Conservation (phyloP, 139 green algal genomes). For the Tetradesmus lagerheimii region DNA sequence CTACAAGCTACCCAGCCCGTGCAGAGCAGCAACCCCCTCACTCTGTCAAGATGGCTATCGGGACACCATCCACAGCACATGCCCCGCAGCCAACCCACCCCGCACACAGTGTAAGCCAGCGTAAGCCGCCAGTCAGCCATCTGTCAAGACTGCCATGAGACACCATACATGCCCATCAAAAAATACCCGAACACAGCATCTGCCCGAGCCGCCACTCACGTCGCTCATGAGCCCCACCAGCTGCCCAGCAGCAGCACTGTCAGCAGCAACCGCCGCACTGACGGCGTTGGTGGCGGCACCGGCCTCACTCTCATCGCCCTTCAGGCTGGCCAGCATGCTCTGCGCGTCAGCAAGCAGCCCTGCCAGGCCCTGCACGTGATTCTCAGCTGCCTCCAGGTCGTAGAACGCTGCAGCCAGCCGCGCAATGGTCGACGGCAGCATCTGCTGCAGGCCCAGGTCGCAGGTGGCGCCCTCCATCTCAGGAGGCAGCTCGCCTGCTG, state of each 20-base stretch:
- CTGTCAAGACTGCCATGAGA: too few relatives aligned
- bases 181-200: too few relatives aligned
- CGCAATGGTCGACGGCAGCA: background rate
- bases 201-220: too few relatives aligned
- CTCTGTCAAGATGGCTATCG: too few relatives aligned
- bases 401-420: background rate
- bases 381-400: conserved; percentile 14
- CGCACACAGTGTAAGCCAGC: too few relatives aligned
- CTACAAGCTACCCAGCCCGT: too few relatives aligned
- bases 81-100: too few relatives aligned
- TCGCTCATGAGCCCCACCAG: conserved; percentile 28
- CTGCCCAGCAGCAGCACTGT: conserved; percentile 19
- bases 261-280: background rate
- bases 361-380: conserved; percentile 28
- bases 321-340: conserved; percentile 21
- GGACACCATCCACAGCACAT: too few relatives aligned
- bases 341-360: conserved; percentile 11
- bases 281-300: background rate
- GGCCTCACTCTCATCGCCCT: background rate
- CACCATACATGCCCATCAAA: too few relatives aligned
- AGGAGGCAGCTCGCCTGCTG: background rate
- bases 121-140: too few relatives aligned
- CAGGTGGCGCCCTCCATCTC: background rate
- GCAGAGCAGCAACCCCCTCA: too few relatives aligned
- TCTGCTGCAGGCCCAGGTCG: background rate